Evolutionary conservation across 2,329 filamentous ascomycete species (phyloP).

Genomic region (Allantophomopsis cytisporea): DNA sequence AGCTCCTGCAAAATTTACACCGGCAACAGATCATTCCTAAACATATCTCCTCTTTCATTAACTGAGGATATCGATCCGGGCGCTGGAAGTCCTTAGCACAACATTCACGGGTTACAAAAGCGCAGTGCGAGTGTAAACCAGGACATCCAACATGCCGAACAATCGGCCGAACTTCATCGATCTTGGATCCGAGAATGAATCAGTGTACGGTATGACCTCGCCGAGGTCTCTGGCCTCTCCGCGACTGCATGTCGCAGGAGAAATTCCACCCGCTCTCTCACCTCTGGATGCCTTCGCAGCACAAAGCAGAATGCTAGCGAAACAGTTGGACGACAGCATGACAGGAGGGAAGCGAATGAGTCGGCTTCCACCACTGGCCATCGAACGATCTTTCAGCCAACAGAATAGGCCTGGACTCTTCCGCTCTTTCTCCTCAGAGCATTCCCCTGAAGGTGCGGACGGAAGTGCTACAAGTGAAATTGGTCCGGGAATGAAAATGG

Average conservation of each 20-base stretch:
- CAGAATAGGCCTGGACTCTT: conserved; percentile 72
- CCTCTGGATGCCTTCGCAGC: conserved; percentile 91
- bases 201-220: conserved; percentile 2
- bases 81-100: no score
- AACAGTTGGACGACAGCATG: conserved; percentile 69
- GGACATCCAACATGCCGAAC: no score
- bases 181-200: no score
- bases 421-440: conserved; percentile 56
- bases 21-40: no score
- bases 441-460: conserved; percentile 15
- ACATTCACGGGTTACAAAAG: no score
- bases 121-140: no score
- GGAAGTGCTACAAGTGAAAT: background rate
- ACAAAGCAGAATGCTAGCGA: conserved; percentile 77
- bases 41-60: no score
- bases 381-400: conserved; percentile 61
- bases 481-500: conserved; percentile 30
- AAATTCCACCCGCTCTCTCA: conserved; percentile 79
- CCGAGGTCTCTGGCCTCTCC: conserved; percentile 35
- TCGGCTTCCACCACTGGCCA: conserved; percentile 69
- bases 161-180: no score
- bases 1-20: no score
- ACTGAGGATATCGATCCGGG: no score
- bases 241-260: conserved; percentile 63
- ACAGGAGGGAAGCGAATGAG: conserved; percentile 69